Evolutionary conservation across 163 green algal genomes (phyloP), one percentile per base, ranked within the genome.

Genomic region (Scenedesmus sp.): DNA sequence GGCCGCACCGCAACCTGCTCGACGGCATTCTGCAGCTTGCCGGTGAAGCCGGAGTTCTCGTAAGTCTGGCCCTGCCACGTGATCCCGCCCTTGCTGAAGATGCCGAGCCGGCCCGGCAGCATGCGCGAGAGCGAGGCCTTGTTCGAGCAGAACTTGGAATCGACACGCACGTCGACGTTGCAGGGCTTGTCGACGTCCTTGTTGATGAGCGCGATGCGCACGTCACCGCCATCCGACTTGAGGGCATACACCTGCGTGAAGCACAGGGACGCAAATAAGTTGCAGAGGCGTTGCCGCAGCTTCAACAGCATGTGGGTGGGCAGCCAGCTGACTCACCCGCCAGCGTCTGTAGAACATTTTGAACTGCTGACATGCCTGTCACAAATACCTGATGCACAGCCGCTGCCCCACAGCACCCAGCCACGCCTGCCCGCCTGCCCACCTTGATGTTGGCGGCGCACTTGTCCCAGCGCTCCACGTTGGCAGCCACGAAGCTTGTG

Each of bases 401-500:
- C 34, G 34, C 34, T 46, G 34, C 34, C 34, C 34, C 34, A 46
- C 34, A 46, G 34, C 34, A 46, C 34, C 34, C 34, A 6, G 18
- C 18, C 66, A 76, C 3, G 18, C 66, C 66, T 34, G 66, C 62
- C 18, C 1, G n/a, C 82, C 56, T n/a, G 9, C 26, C 9, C 83
- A 91, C 87, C 88, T 92, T 92, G 16, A 92, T 67, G 79, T 92
- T 92, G 55, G 88, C 88, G 1, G 79, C 84, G 88, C 88, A 92
- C 8, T 55, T 64, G 46, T 88, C 62, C 59, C 46, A 73, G 5
- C 18, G 84, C 34, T 86, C 82, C 13, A 85, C 54, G 15, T 67
- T 92, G 2, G 87, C 73, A 7, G 46, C 13, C 9, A 92, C 88
- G 62, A 88, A 83, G 12, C 7, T 73, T 20, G 79, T 84, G 18